Evolutionary conservation across 768 basidiomycete species (phyloP).

Genomic region (Lentinula boryana): DNA sequence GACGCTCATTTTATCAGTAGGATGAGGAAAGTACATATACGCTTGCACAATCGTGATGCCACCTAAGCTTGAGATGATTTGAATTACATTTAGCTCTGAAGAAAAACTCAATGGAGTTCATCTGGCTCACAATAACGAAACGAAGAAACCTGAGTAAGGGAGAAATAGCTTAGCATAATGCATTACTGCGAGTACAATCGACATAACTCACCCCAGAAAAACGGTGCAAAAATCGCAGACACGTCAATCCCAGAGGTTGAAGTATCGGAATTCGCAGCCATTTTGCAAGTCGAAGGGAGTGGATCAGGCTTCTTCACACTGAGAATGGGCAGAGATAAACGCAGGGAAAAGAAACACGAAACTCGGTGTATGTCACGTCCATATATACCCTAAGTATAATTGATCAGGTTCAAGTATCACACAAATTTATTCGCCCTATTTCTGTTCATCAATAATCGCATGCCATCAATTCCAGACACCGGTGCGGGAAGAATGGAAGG

Average conservation of each 20-base stretch:
- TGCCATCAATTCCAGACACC: not conserved
- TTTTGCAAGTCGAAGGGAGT: not conserved
- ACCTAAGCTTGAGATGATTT: slow-evolving; percentile 20
- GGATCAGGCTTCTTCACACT: too few relatives aligned
- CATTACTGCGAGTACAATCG: not conserved
- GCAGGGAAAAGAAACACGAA: too few relatives aligned
- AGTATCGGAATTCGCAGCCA: not conserved
- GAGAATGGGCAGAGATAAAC: too few relatives aligned
- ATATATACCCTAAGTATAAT: too few relatives aligned
- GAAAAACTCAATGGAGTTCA: too few relatives aligned
- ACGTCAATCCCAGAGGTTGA: not conserved
- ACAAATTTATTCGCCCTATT: too few relatives aligned
- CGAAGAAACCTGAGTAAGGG: not conserved
- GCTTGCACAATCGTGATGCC: slow-evolving; percentile 37
- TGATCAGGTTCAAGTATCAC: too few relatives aligned
- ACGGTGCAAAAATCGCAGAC: slow-evolving; percentile 3
- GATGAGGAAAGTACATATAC: slow-evolving; percentile 30
- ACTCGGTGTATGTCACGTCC: too few relatives aligned
- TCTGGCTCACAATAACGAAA: not conserved
- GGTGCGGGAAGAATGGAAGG: not conserved
- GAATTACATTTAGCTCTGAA: not conserved
- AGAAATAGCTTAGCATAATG: too few relatives aligned
- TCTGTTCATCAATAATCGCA: not conserved
- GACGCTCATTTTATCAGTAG: slow-evolving; percentile 21
- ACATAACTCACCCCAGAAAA: slow-evolving; percentile 5